phyloP scores from a whole-genome alignment of 2,329 filamentous ascomycete genomes.

The Ceratocystis harringtonii region DNA sequence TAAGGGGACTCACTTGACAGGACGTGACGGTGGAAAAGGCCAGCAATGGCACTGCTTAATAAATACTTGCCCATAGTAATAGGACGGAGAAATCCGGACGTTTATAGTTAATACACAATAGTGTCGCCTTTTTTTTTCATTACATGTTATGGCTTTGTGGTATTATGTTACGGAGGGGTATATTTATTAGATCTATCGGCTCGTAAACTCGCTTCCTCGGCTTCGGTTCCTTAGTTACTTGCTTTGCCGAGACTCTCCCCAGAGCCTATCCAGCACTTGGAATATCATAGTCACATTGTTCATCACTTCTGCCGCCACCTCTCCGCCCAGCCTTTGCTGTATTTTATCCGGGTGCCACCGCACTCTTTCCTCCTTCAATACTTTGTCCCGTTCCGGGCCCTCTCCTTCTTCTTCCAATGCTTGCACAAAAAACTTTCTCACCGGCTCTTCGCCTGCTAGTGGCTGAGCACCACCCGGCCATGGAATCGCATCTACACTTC shows the following conservation, averaged over 20 bases:
- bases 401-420: constrained; percentile 27
- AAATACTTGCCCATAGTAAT: constrained; percentile 1
- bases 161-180: not conserved
- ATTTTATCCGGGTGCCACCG: constrained; percentile 98
- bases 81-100: not conserved
- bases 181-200: not conserved
- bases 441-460: constrained; percentile 31
- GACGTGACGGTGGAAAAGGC: not conserved
- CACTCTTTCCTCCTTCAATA: constrained; percentile 70
- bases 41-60: not conserved
- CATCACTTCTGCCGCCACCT: constrained; percentile 57
- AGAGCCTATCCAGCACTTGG: constrained; percentile 72
- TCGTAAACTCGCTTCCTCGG: not conserved
- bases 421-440: constrained; percentile 53
- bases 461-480: constrained; percentile 43
- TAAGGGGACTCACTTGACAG: constrained; percentile 22
- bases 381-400: constrained; percentile 31
- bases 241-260: constrained; percentile 10
- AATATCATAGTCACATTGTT: constrained; percentile 77
- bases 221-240: not conserved
- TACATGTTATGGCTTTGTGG: not conserved
- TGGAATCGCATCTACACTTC: constrained; percentile 30
- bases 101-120: constrained; percentile 2
- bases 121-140: not conserved
- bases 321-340: constrained; percentile 67